Base-by-base conservation (phyloP, 1,284 basidiomycete species). In the Ceraceosorus bombacis region DNA sequence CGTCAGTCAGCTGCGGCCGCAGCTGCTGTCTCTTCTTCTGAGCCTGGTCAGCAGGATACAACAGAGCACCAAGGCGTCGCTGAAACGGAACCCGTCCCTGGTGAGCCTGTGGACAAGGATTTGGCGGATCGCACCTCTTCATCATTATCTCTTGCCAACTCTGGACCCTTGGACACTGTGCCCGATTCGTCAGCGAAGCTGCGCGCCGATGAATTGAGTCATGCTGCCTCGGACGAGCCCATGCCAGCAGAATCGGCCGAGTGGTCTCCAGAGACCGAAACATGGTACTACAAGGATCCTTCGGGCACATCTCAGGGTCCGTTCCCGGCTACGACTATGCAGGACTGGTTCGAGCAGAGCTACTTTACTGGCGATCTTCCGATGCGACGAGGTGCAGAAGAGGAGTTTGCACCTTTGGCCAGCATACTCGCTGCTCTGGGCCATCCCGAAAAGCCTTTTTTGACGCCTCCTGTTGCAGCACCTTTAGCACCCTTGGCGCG, bases 281-380 rank as follows among this genome's bases (percentile, higher is more conserved):
- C 90, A 72, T 96, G 92, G 92, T 88, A 85, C 43, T 96, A 96
- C 79, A 84, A 90, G 57, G 92, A 96, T 78, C 90, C 89, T 12
- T 85, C 86, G 64, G 90, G 91, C 40, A 85, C 88, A 66, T 81
- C 93, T 53, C 92, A 96, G 84, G 92, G 91, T 85, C 94, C 94
- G 2, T 98, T 97, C 82, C 83, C 83, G 49, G 90, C 88, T 37
- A 84, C 87, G 64, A 78, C 88, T 62, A 97, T 98, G 94, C 92
- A 97, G 80, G 89, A 90, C 70, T 97, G 94, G 94, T 88, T 86
- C 78, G 85, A 89, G 58, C 88, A 88, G 73, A 87, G 87, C 12
- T 98, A 95, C 80, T 96, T 98, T 77, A 82, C 84, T n/a, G 81
- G 85, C 51, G 86, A 90, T 64, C 82, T 97, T 39, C 84, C 89